Evolutionary conservation across 2,329 filamentous ascomycete species (phyloP), one percentile per base, ranked within the genome.

Genomic region (Passalora sequoiae): DNA sequence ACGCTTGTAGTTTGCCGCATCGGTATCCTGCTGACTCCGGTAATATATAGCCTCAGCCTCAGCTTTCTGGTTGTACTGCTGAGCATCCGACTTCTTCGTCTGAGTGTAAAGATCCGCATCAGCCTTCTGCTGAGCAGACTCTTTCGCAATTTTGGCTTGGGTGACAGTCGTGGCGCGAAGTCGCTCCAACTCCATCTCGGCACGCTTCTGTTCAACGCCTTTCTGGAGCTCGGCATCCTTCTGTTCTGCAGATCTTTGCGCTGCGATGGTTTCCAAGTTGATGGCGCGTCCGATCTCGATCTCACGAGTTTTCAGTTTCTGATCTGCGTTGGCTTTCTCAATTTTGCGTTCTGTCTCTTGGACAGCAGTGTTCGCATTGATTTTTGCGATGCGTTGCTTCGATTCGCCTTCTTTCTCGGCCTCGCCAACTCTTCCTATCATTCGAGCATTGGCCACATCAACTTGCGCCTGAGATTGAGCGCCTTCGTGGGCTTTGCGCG

Each of bases 301-400:
- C 66, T 89, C 81, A 54, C 80, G 76, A 13, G 83, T 86, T 27
- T 80, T 77, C 40, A 94, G 77, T 42, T 81, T 80, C 8, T 86
- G 84, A 61, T 92, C 86, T 31, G 88, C 88, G 35, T 60, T 59
- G 2, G 86, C 84, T 49, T 87, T 86, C 68, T 92, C 86, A 33
- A 84, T 82, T 61, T 91, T 88, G 38, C 86, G 81, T 61, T 91
- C 81, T 0, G 87, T 92, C 70, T 91, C 88, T 48, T 86, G 77
- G 1, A 92, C 85, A 1, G 86, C 86, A 1, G 87, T 94, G 56
- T 87, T 81, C 53, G 87, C 86, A 64, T 89, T 80, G 68, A 94
- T 94, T 71, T 89, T 91, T 56, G 86, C 86, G 30, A 94, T 85
- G 60, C 89, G 84, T 42, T 89, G 85, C 62, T 92, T 88, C 50